Percentiles rank a stretch among this genome's conserved stretches.
phyloP scores from a whole-genome alignment of 2,329 filamentous ascomycete genomes.

The Aspergillus arachidicola region DNA sequence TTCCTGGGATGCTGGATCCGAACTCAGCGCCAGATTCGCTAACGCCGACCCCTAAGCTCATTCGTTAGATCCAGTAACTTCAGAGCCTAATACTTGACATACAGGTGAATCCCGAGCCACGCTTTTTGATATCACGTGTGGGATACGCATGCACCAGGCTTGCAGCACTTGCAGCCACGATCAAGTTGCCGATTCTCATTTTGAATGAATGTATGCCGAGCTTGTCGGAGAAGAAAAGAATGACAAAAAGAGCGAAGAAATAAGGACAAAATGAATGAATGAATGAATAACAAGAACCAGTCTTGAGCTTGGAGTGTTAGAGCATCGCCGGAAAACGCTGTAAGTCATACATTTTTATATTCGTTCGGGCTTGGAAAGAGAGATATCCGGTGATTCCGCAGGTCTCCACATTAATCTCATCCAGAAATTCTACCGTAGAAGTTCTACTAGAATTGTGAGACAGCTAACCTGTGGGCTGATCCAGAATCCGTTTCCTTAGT shows the following conservation, averaged over 20 bases:
- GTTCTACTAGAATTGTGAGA: neutral
- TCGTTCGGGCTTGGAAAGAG: neutral
- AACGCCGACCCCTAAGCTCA: conserved; percentile 46
- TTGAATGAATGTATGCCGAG: conserved; percentile 30
- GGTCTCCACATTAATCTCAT: conserved; percentile 2
- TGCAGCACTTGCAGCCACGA: conserved; percentile 33
- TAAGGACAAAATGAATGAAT: conserved; percentile 8
- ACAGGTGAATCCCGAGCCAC: conserved; percentile 31
- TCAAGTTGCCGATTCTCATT: conserved; percentile 34
- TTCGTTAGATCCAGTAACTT: neutral
- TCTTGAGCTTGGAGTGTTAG: conserved; percentile 11
- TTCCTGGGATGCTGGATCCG: conserved; percentile 60
- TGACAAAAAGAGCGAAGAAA: conserved; percentile 18
- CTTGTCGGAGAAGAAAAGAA: conserved; percentile 24
- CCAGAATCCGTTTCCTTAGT: neutral
- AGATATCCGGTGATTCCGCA: neutral
- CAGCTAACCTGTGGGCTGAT: conserved; percentile 1
- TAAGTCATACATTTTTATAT: neutral
- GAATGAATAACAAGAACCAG: conserved; percentile 16
- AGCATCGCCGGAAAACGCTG: neutral
- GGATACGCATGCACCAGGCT: conserved; percentile 29
- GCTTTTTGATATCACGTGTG: conserved; percentile 30
- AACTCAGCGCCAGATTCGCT: conserved; percentile 69
- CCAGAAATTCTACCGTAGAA: neutral
- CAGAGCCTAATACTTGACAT: neutral